These are phyloP conservation scores for Melanogaster broomeanus DNA, from an alignment of 768 basidiomycete genomes.

Conservation along the genomic window DNA sequence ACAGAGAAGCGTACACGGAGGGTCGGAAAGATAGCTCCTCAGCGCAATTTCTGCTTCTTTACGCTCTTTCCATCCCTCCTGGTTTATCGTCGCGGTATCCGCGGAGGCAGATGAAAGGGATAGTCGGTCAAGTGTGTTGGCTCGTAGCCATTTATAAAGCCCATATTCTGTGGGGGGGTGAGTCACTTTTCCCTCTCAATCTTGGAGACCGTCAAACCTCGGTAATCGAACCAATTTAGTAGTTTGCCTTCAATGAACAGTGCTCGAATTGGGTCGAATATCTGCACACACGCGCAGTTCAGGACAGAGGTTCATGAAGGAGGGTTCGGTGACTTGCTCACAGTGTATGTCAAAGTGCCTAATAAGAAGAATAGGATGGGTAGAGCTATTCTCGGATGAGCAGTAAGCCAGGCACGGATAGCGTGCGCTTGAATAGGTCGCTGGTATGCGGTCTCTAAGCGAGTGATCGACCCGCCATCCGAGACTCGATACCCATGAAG, in stretches of 20 bases:
- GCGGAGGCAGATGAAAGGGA: conserved; percentile 27
- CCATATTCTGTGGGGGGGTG: conserved; percentile 53
- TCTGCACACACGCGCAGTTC: conserved; percentile 41
- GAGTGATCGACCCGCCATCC: conserved; percentile 34
- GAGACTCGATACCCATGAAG: conserved; percentile 59
- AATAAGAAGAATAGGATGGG: conserved; percentile 84
- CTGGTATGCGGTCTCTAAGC: conserved; percentile 59
- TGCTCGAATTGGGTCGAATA: conserved; percentile 90
- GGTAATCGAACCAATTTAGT: conserved; percentile 81
- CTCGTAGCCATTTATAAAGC: conserved; percentile 75
- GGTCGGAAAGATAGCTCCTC: conserved; percentile 71
- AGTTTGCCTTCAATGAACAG: conserved; percentile 83
- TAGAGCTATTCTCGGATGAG: conserved; percentile 84
- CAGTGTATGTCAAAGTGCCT: conserved; percentile 89
- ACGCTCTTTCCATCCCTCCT: conserved; percentile 82
- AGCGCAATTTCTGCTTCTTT: conserved; percentile 71
- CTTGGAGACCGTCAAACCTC: conserved; percentile 42
- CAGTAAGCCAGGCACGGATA: conserved; percentile 77
- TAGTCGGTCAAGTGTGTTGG: conserved; percentile 59
- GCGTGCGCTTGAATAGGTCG: conserved; percentile 64
- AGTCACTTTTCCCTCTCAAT: background rate
- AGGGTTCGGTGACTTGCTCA: conserved; percentile 35
- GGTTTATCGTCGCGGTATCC: conserved; percentile 18
- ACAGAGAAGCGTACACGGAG: conserved; percentile 55
- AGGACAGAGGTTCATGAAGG: background rate